phyloP scores from a whole-genome alignment of 352 stramenopile genomes.

The Phytophthora cajani region DNA sequence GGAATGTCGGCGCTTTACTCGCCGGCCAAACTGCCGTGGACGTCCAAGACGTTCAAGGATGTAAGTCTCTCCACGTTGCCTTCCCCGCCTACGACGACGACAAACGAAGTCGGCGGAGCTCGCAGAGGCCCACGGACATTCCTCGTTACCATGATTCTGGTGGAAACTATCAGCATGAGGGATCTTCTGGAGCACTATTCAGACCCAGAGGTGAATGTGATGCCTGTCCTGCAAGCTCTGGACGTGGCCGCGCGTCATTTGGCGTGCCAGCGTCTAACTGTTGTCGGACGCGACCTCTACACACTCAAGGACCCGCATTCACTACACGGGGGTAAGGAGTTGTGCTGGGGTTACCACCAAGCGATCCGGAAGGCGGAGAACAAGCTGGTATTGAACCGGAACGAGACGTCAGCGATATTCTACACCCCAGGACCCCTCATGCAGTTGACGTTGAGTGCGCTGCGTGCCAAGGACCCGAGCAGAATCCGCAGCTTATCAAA shows the following conservation, averaged over 20 bases:
- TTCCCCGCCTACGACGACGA: background rate
- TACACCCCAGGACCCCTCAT: constrained; percentile 50
- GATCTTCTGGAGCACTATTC: background rate
- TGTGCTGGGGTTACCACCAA: constrained; percentile 74
- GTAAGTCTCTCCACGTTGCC: background rate
- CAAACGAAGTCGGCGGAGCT: background rate
- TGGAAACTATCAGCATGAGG: background rate
- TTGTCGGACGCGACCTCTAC: constrained; percentile 49
- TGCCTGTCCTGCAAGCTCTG: constrained; percentile 10
- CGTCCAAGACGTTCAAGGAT: background rate
- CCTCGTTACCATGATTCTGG: background rate
- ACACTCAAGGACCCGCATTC: constrained; percentile 52
- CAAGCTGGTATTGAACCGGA: constrained; percentile 64
- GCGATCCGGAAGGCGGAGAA: constrained; percentile 47
- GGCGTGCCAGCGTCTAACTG: constrained; percentile 42
- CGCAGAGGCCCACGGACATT: background rate
- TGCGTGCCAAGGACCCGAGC: constrained; percentile 27
- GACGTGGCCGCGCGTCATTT: constrained; percentile 41
- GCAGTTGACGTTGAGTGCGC: constrained; percentile 38
- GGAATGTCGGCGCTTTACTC: constrained; percentile 6
- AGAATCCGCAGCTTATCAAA: constrained; percentile 32
- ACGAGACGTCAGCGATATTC: constrained; percentile 63
- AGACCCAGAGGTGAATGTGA: background rate
- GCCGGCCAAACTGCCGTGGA: background rate
- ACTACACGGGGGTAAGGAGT: constrained; percentile 56